Evolutionary conservation across 108 stramenopile genomes (phyloP), one percentile per base, ranked within the genome.

Genomic region (Bacterosira constricta): DNA sequence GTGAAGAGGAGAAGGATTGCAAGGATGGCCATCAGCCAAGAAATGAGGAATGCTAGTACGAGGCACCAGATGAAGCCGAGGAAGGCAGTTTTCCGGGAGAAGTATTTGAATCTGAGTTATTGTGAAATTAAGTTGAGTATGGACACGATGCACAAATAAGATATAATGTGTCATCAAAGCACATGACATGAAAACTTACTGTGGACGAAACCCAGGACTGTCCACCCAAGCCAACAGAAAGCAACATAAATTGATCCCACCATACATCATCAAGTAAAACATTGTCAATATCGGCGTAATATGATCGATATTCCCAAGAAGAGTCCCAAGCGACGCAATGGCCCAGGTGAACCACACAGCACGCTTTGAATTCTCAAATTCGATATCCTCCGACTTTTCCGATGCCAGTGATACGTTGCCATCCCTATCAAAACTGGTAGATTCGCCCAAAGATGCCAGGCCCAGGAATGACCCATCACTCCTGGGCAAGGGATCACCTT

Each of bases 201-300:
- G 80, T 7, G 92, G 92, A 9, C 92, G 69, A 79, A 88, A 93
- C 30, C 92, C 89, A 2, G 92, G 92, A 25, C 77, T 60, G 30
- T 83, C 67, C 25, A 87, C 68, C 55, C 84, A 61, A 26, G 80
- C 69, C 29, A 90, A 70, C 12, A 86, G 65, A 67, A 88, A 90
- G 80, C 89, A 90, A 60, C 84, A 79, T 31, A 89, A 75, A 77
- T 93, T 93, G 35, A 88, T 83, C 17, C 86, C 81, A 9, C 85
- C 86, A 66, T 90, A 92, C 80, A 86, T 90, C 41, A 85, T 57
- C 32, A 93, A 63, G 81, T 89, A 93, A 56, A 90, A 87, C 71
- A 89, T 81, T 38, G 88, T 88, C 63, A 90, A 77, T 45, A 90
- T 59, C 17, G 92, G 89, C 21, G 90, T 88, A 67, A 93, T 90